Evolutionary conservation across 1,284 basidiomycete genomes (phyloP).

Genomic region (Neonothopanus nambi): DNA sequence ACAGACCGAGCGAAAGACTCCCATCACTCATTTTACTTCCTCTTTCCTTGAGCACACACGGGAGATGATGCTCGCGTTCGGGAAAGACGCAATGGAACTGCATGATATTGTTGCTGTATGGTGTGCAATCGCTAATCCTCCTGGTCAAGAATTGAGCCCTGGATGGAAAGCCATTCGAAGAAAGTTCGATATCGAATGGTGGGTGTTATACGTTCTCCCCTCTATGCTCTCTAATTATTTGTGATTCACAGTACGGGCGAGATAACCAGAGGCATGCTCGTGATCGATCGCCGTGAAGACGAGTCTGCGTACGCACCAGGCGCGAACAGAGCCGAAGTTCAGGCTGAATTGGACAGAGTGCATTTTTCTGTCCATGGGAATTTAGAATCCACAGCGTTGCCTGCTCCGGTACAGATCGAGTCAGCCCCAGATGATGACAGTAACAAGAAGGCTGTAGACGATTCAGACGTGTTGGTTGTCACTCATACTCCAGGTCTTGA

Average conservation of each 20-base stretch:
- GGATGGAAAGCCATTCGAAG: constrained; percentile 59
- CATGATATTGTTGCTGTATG: constrained; percentile 84
- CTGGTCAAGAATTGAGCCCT: constrained; percentile 36
- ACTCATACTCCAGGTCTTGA: constrained; percentile 16
- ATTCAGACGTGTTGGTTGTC: constrained; percentile 12
- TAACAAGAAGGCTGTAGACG: not conserved
- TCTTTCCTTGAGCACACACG: constrained; percentile 77
- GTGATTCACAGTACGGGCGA: constrained; percentile 40
- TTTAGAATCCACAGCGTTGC: constrained; percentile 1
- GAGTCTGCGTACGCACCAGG: constrained; percentile 60
- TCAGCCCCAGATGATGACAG: not conserved
- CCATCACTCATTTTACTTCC: constrained; percentile 74
- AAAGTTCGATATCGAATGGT: constrained; percentile 72
- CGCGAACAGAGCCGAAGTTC: constrained; percentile 60
- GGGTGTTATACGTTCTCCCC: constrained; percentile 15
- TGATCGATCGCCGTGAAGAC: constrained; percentile 68
- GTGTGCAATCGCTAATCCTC: constrained; percentile 72
- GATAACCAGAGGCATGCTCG: constrained; percentile 74
- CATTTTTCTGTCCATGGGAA: not conserved
- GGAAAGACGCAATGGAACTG: constrained; percentile 84
- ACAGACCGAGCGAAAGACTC: constrained; percentile 42
- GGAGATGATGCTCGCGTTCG: constrained; percentile 68
- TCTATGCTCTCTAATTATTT: not conserved
- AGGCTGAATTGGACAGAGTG: constrained; percentile 47
- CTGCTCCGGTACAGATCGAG: constrained; percentile 8